Conservation (phyloP, 345 rosid species). For the Arabidopsis arenosa region DNA sequence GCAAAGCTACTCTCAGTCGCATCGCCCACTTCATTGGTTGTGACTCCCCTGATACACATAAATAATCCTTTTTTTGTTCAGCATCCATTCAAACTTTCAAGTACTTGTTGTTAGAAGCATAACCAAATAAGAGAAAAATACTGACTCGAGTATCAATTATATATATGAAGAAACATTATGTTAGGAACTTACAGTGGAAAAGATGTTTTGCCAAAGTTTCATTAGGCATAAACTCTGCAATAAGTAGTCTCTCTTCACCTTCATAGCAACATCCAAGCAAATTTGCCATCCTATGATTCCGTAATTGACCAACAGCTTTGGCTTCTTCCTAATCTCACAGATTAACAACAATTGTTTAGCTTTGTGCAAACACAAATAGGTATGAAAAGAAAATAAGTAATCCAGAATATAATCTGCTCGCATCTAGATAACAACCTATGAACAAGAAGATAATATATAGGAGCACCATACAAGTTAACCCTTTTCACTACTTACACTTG, state of each 20-base stretch:
- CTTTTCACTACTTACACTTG: neutral
- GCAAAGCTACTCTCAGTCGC: slow-evolving; percentile 82
- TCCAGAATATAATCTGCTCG: neutral
- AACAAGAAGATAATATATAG: too few species aligned
- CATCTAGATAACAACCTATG: neutral
- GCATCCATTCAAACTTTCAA: neutral
- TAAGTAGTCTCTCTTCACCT: slow-evolving; percentile 84
- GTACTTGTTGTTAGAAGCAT: neutral
- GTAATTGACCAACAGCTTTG: slow-evolving; percentile 79
- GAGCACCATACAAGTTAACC: neutral
- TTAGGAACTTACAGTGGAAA: slow-evolving; percentile 73
- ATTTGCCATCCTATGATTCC: slow-evolving; percentile 69
- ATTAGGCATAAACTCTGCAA: slow-evolving; percentile 83
- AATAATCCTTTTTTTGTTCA: neutral
- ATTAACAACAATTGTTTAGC: neutral
- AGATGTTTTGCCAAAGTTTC: slow-evolving; percentile 93
- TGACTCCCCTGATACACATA: slow-evolving; percentile 69
- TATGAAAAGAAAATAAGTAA: neutral
- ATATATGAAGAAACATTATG: too few species aligned
- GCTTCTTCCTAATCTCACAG: slow-evolving; percentile 75
- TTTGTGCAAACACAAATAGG: neutral
- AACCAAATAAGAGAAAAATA: neutral
- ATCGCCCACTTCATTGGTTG: slow-evolving; percentile 96
- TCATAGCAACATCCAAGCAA: slow-evolving; percentile 84
- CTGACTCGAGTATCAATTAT: neutral